Evolutionary conservation across 2,329 filamentous ascomycete species (phyloP).

Genomic region (Pleoardoris graminearum): DNA sequence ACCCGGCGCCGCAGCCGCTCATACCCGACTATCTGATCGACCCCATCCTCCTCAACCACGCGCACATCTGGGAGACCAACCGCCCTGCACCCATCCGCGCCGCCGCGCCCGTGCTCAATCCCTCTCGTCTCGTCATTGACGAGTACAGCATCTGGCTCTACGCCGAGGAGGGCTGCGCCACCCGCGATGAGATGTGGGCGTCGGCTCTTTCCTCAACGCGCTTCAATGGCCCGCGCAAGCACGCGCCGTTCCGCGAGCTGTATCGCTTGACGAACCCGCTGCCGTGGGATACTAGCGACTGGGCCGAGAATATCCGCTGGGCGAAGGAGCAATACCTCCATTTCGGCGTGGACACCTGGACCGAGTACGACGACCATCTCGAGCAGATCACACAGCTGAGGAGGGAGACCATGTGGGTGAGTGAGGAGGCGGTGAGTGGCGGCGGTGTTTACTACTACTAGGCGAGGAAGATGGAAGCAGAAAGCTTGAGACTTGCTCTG

Average conservation of each 20-base stretch:
- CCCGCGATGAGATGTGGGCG: slow-evolving; percentile 15
- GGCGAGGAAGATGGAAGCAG: background rate
- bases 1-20: no score
- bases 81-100: slow-evolving; percentile 15
- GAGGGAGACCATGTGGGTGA: slow-evolving; percentile 27
- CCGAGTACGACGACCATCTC: slow-evolving; percentile 31
- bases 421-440: slow-evolving; percentile 16
- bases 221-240: slow-evolving; percentile 24
- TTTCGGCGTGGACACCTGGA: slow-evolving; percentile 31
- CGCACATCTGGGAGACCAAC: slow-evolving; percentile 3
- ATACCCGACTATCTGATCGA: slow-evolving; percentile 4
- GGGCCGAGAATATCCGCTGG: slow-evolving; percentile 42
- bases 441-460: background rate
- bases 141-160: slow-evolving; percentile 19
- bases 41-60: slow-evolving; percentile 14
- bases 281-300: slow-evolving; percentile 20
- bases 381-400: slow-evolving; percentile 28
- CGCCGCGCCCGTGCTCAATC: slow-evolving; percentile 20
- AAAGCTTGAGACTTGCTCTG: no score
- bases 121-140: slow-evolving; percentile 26
- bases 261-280: slow-evolving; percentile 25
- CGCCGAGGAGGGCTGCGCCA: slow-evolving; percentile 14
- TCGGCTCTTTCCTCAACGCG: slow-evolving; percentile 20
- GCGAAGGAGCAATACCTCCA: slow-evolving; percentile 31
- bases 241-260: slow-evolving; percentile 32